These are phyloP conservation scores for Xylaria arbuscula DNA, from an alignment of 2,329 filamentous ascomycete species.

Conservation along the genomic window DNA sequence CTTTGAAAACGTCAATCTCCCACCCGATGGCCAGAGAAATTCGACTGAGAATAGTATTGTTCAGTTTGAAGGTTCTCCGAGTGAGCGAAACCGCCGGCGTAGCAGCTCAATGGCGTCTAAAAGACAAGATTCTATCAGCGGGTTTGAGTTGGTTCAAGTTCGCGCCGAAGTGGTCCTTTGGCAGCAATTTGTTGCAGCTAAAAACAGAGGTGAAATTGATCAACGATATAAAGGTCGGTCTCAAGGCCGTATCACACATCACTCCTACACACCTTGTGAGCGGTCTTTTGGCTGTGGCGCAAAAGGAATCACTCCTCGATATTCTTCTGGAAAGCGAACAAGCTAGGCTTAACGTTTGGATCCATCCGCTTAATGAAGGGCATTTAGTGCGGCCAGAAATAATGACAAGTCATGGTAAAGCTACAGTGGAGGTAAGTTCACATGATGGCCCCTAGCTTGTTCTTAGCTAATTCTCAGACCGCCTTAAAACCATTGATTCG, in stretches of 20 bases:
- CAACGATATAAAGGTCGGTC: conserved; percentile 74
- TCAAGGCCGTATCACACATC: conserved; percentile 73
- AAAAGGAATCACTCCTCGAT: conserved; percentile 86
- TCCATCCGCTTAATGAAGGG: conserved; percentile 79
- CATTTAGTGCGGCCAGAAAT: conserved; percentile 53
- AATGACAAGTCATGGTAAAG: conserved; percentile 56
- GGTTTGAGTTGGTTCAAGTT: conserved; percentile 89
- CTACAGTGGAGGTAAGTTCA: conserved; percentile 53
- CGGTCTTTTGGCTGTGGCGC: conserved; percentile 72
- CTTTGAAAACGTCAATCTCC: conserved; percentile 74
- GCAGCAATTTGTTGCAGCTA: conserved; percentile 90
- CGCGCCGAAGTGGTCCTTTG: conserved; percentile 91
- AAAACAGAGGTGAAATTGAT: conserved; percentile 91
- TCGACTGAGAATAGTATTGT: conserved; percentile 88
- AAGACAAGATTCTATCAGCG: conserved; percentile 88
- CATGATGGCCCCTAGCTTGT: neutral
- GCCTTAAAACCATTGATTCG: conserved; percentile 73
- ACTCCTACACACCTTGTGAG: conserved; percentile 61
- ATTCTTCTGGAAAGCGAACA: conserved; percentile 87
- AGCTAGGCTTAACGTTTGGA: conserved; percentile 86
- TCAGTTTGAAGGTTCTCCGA: conserved; percentile 81
- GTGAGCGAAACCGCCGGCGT: conserved; percentile 74
- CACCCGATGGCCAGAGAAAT: conserved; percentile 92
- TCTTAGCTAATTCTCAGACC: conserved; percentile 53
- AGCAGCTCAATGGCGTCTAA: conserved; percentile 80